Evolutionary conservation across 2,329 filamentous ascomycete genomes (phyloP), one percentile per base, ranked within the genome.

Genomic region (Metarhizium brunneum): DNA sequence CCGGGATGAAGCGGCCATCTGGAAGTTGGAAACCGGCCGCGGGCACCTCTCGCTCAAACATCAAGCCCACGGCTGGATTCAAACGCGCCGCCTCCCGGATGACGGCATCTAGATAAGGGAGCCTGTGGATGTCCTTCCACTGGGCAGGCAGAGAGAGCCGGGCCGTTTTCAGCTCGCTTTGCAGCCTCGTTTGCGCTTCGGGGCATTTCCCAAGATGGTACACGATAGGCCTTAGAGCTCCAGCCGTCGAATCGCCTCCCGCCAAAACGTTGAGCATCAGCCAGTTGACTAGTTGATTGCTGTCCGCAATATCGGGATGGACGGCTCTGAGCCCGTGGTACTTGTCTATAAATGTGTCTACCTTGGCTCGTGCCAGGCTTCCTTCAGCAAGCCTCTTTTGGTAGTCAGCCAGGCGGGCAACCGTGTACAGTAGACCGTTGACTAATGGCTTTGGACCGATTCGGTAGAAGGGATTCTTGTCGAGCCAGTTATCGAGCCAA

Each of bases 21-120:
- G 69, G 67, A 16, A 63, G 66, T 0, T 58, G 63, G 6, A 73
- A 61, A 0, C 76, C 73, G 5, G 61, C 64, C 0, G 61, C 48
- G 1, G 78, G 79, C 0, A 81, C 78, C 18, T 76, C 63, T 1
- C 80, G 76, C 62, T 81, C 76, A 16, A 82, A 68, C 4, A 73
- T 63, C 59, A 80, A 70, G 10, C 70, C 73, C 2, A 80, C 68
- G 2, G 69, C 71, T 1, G 79, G 77, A 58, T 80, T 76, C 11
- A 80, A 64, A 3, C 79, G 72, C 59, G 76, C 65, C 0, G 74
- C 57, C 53, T 84, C 81, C 20, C 73, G 75, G 20, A 83, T 70
- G 2, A 79, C 73, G 3, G 79, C 79, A 47, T 76, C 70, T 10
- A 83, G 71, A 61, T 80, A 77, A 18, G 66, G 68, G 11, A 72